phyloP scores from a whole-genome alignment of 257 asterid species.

The Solanum gandarillasii region DNA sequence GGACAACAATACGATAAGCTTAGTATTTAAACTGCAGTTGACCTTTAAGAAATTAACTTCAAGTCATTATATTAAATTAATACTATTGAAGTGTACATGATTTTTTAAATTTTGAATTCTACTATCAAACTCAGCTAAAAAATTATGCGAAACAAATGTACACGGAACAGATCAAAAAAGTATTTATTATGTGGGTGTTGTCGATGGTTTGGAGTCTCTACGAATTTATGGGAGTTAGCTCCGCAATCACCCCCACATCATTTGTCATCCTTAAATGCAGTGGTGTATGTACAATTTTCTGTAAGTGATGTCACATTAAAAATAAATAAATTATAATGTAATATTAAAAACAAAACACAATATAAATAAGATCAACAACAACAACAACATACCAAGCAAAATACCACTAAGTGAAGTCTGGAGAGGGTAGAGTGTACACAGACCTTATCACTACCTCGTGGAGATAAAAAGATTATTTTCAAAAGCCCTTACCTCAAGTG shows the following conservation, averaged over 20 bases:
- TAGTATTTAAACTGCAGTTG: background rate
- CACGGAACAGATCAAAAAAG: background rate
- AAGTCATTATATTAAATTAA: background rate
- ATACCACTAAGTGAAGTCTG: background rate
- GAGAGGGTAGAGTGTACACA: background rate
- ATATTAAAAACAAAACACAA: too few species aligned
- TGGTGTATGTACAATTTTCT: background rate
- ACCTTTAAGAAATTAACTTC: background rate
- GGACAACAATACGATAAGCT: background rate
- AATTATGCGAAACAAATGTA: background rate
- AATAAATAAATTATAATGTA: background rate
- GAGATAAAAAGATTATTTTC: background rate
- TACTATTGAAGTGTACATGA: background rate
- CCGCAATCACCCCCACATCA: background rate
- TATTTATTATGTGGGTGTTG: background rate
- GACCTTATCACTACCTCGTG: background rate
- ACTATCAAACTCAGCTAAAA: too few species aligned
- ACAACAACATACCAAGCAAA: background rate
- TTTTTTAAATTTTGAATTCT: too few species aligned
- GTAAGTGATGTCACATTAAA: background rate
- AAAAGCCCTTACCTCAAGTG: too few species aligned
- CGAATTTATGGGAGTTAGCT: background rate
- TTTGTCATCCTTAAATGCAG: background rate
- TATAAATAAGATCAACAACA: too few species aligned
- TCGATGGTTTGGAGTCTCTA: background rate